Base-by-base conservation (phyloP, 768 basidiomycete species). In the Lentinula sp. region DNA sequence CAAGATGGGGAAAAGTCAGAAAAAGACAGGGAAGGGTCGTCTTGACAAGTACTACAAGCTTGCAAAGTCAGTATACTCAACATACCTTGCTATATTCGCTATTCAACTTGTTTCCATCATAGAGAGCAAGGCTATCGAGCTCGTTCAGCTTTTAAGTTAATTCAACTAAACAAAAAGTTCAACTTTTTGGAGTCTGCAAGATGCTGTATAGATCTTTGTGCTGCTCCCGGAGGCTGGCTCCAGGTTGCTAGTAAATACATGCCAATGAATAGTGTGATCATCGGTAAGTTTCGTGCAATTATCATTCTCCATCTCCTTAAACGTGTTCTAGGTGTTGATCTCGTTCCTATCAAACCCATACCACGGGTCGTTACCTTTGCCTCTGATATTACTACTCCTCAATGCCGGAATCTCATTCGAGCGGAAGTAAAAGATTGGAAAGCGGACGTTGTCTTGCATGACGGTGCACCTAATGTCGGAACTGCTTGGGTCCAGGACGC, bases 81-180 rank as follows among this genome's bases (percentile, higher is more conserved):
- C 60, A 9, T 63, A 35, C 5, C 13, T 15, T 42, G 21, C 18
- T 56, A 56, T 13, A 10, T 21, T n/a, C 37, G 10, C n/a, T 23
- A 3, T 45, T 15, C 5, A 11, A 6, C 46, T 35, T n/a, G 8
- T 37, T 57, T 6, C 10, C 42, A 2, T 35, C 21, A 54, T 64
- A 98, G 95, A 75, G 96, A 98, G 78, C 97, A 99, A 79, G 97
- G 97, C 63, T 99, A 95, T 73, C 91, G 97, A 64, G 97, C 97
- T 67, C 97, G 97, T 80, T 99, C 97, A 15, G 97, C 97, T 2
- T 96, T 96, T 87, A 99, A 99, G 76, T 84, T 99, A 62, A 94
- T 99, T 61, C 97, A 99, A 74, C 78, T 99, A 63, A 98, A 99
- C 81, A 95, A 96, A 73, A 99, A 98, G 78, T 99, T 91, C 75